Percentiles rank a stretch among this genome's conserved stretches.
These are phyloP conservation scores for Ascochyta koolunga DNA, from an alignment of 2,329 filamentous ascomycete species.

Conservation along the genomic window DNA sequence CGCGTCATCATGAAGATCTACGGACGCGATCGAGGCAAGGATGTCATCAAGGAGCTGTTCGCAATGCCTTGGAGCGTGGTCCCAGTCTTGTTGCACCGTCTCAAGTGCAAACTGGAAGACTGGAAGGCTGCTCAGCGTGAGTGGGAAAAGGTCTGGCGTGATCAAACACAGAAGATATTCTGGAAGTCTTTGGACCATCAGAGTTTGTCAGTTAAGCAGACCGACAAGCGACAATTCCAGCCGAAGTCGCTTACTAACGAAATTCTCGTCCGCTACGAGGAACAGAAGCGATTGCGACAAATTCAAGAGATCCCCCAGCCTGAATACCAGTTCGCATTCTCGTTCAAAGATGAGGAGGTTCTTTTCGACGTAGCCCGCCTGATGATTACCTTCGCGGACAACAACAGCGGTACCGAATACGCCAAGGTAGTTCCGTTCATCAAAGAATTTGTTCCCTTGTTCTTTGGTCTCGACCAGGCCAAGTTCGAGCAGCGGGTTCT, in stretches of 20 bases:
- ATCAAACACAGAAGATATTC: slow-evolving; percentile 93
- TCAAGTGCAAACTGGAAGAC: slow-evolving; percentile 96
- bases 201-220: slow-evolving; percentile 84
- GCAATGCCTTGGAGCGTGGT: slow-evolving; percentile 83
- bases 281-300: slow-evolving; percentile 76
- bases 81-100: slow-evolving; percentile 81
- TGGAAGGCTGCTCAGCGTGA: slow-evolving; percentile 97
- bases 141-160: slow-evolving; percentile 99
- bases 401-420: slow-evolving; percentile 51
- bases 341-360: slow-evolving; percentile 65
- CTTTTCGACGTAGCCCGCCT: slow-evolving; percentile 58
- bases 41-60: slow-evolving; percentile 88
- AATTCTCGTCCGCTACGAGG: slow-evolving; percentile 91
- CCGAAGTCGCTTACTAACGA: slow-evolving; percentile 88
- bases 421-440: slow-evolving; percentile 55
- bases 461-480: slow-evolving; percentile 56
- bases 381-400: slow-evolving; percentile 53
- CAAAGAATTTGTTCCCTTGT: slow-evolving; percentile 57
- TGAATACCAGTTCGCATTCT: slow-evolving; percentile 76
- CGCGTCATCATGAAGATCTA: slow-evolving; percentile 98
- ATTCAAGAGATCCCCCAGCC: slow-evolving; percentile 64
- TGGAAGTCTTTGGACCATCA: slow-evolving; percentile 97
- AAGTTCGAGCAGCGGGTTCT: slow-evolving; percentile 73
- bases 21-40: slow-evolving; percentile 78
- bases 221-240: slow-evolving; percentile 89